These are phyloP conservation scores for Zygosaccharomyces sapae DNA, from an alignment of 1,139 yeast genomes.

Conservation along the genomic window DNA sequence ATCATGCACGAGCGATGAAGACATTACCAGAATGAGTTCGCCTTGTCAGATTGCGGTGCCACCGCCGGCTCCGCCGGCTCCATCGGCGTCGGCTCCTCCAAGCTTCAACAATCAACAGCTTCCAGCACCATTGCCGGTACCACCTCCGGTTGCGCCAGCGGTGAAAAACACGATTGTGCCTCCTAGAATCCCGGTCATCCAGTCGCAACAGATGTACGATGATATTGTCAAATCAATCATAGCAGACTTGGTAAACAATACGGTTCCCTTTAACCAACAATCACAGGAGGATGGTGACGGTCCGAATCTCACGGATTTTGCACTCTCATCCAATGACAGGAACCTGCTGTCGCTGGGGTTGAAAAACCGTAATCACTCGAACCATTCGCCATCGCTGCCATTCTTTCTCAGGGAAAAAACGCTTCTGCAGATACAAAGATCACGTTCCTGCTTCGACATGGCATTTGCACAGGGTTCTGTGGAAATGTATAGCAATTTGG, in stretches of 20 bases:
- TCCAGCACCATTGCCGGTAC: constrained; percentile 1
- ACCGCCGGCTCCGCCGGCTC: constrained; percentile 8
- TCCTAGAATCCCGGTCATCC: constrained; percentile 10
- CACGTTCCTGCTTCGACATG: constrained; percentile 60
- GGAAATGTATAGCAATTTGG: constrained; percentile 40
- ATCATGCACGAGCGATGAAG: constrained; percentile 9
- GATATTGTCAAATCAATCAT: constrained; percentile 28
- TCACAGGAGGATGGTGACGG: constrained; percentile 19
- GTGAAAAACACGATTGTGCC: constrained; percentile 3
- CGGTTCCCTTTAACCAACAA: constrained; percentile 28
- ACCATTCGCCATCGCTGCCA: constrained; percentile 21
- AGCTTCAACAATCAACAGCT: too few species aligned
- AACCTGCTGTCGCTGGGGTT: constrained; percentile 24
- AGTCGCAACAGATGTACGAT: constrained; percentile 18
- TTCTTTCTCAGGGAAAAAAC: constrained; percentile 36
- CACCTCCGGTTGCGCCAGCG: not conserved
- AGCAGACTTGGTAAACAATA: constrained; percentile 27
- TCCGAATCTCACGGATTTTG: constrained; percentile 28
- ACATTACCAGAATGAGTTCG: constrained; percentile 2
- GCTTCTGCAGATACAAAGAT: constrained; percentile 50
- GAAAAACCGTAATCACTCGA: constrained; percentile 3
- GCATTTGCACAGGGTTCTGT: constrained; percentile 37
- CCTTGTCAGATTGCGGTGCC: constrained; percentile 11
- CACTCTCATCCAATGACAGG: constrained; percentile 28
- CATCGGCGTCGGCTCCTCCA: not conserved